Evolutionary conservation across 1,284 basidiomycete species (phyloP), one percentile per base, ranked within the genome.

Genomic region (Baeospora myosura): DNA sequence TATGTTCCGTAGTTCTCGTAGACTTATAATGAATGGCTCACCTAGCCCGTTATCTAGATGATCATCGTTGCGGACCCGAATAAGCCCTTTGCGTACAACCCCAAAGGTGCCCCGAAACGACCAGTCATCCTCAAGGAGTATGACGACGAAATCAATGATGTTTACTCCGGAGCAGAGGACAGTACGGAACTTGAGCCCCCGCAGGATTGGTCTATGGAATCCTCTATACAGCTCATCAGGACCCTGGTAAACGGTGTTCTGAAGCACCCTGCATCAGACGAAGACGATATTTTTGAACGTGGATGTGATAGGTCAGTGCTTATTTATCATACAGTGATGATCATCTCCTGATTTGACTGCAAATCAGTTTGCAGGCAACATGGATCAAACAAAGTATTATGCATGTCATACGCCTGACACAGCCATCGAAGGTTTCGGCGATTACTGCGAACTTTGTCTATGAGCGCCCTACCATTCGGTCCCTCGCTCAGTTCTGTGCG

Each of bases 271-370:
- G 37, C 61, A 12, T 25, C 45, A 3, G 64, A 66, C 32, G 55
- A 63, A 28, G 64, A 58, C 31, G 68, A 72, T 49, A 46, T 72
- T 12, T 72, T 72, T 51, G 56, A 64, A 25, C 48, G 52, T 40
- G 70, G 70, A 12, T 66, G 66, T 33, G 69, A 72, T 44, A 71
- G 68, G 69, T 68, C 36, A n/a, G 50, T 45, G 21, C 2, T 5
- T 18, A 5, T 8, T 31, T 42, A 10, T 21, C 7, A 8, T 14
- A n/a, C n/a, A 18, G 22, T 25, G 40, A 21, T 38, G 17, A 24
- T 28, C n/a, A n/a, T 28, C 16, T 18, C 33, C 22, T 35, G 2
- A 16, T 18, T 34, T 38, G 5, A 17, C 16, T 21, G 7, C 35
- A 10, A 5, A 8, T 4, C 20, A 71, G 71, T 49, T 44, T 71